A percentile compares a stretch with the other conserved stretches of the same genome.
Conservation (phyloP, 148 eudicot species). For the Fagopyrum homotropicum region DNA sequence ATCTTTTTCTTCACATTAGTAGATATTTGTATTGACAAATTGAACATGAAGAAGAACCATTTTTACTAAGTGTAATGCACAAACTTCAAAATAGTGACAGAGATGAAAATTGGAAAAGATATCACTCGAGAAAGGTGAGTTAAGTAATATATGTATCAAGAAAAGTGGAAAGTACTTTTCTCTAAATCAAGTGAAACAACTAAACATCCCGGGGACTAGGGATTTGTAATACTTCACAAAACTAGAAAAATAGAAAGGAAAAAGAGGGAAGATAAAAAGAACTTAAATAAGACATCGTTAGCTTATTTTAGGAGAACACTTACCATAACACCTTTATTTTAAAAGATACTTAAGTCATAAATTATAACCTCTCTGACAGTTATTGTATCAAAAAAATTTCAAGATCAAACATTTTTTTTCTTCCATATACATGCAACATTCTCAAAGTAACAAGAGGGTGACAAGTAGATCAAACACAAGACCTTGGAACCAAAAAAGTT, state of each 20-base stretch:
- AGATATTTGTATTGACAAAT: background rate
- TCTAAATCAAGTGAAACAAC: background rate
- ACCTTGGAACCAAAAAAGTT: background rate
- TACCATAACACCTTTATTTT: background rate
- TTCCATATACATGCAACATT: background rate
- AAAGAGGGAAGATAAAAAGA: background rate
- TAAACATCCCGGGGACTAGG: background rate
- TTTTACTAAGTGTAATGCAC: background rate
- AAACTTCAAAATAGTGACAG: background rate
- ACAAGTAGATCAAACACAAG: background rate
- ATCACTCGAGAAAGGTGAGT: background rate
- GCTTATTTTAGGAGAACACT: background rate
- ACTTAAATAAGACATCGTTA: background rate
- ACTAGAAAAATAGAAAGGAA: too few species aligned
- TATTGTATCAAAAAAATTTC: background rate
- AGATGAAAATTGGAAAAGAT: background rate
- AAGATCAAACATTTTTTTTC: background rate
- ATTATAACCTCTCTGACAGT: background rate
- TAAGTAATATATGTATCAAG: background rate
- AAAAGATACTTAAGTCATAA: background rate
- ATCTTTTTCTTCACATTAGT: constrained; percentile 23
- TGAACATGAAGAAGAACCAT: background rate
- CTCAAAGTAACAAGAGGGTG: background rate
- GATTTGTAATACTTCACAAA: background rate
- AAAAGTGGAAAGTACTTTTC: background rate